Percentiles rank a stretch among this genome's conserved stretches.
phyloP scores from a whole-genome alignment of 1,284 basidiomycete genomes.

The Cryptococcus maquisensis region DNA sequence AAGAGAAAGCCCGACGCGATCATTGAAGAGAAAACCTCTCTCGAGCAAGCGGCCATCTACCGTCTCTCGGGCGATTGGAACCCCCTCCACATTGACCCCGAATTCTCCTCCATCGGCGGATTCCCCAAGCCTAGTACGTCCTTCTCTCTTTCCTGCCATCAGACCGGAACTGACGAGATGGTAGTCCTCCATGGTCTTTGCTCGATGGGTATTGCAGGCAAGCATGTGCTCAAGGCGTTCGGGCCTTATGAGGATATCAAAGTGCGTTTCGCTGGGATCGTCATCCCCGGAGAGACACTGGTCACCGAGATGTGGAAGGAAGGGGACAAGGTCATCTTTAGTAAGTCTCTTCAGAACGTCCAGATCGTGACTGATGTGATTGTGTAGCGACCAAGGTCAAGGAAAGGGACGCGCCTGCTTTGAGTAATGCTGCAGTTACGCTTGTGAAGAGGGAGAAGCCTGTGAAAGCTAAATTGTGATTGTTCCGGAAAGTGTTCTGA shows the following conservation, averaged over 20 bases:
- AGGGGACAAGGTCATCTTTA: conserved; percentile 83
- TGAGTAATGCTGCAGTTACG: conserved; percentile 55
- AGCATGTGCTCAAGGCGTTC: conserved; percentile 83
- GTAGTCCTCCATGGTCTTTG: conserved; percentile 68
- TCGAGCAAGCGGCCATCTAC: conserved; percentile 84
- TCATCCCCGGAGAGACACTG: conserved; percentile 93
- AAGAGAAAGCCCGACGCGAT: conserved; percentile 77
- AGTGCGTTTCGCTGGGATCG: conserved; percentile 66
- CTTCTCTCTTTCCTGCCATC: background rate
- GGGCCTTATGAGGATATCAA: conserved; percentile 91
- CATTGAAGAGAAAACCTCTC: conserved; percentile 76
- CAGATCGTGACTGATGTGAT: background rate
- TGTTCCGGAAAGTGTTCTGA: background rate
- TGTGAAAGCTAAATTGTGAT: conserved; percentile 44
- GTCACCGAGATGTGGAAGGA: conserved; percentile 98
- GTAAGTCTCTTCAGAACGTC: conserved; percentile 53
- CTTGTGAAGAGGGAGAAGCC: conserved; percentile 33
- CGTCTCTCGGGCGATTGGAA: conserved; percentile 86
- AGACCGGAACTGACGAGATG: conserved; percentile 1
- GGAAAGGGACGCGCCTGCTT: conserved; percentile 52
- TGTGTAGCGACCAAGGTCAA: conserved; percentile 52
- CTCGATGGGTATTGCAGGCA: conserved; percentile 89
- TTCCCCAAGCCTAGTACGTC: conserved; percentile 74
- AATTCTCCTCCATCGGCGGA: conserved; percentile 89
- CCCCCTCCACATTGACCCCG: conserved; percentile 88